These are phyloP conservation scores for Phytophthora citricola DNA, from an alignment of 352 stramenopile genomes.

Conservation along the genomic window DNA sequence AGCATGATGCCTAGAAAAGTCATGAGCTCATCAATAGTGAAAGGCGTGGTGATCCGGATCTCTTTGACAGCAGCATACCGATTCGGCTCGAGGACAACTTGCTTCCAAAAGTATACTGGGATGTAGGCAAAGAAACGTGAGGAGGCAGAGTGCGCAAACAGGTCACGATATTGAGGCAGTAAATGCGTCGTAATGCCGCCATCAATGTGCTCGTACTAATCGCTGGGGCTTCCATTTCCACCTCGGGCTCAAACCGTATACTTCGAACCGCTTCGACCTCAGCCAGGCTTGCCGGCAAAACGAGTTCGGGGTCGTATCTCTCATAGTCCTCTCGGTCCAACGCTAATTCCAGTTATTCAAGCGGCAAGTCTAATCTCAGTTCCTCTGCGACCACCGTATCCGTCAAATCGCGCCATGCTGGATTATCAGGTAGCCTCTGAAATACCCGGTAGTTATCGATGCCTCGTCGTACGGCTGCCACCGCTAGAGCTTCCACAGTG, in stretches of 20 bases:
- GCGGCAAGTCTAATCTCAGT: neutral
- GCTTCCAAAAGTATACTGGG: conserved; percentile 3
- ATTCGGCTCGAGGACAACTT: conserved; percentile 12
- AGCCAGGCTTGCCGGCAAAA: conserved; percentile 11
- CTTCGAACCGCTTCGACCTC: conserved; percentile 7
- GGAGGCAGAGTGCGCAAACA: conserved; percentile 13
- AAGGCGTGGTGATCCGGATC: no score
- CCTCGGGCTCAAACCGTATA: conserved; percentile 6
- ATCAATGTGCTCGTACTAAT: conserved; percentile 9
- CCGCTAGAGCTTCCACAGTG: neutral
- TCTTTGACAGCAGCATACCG: neutral
- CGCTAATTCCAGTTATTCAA: conserved; percentile 9
- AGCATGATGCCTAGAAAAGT: neutral
- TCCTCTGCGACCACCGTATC: conserved; percentile 11
- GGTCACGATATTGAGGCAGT: conserved; percentile 2
- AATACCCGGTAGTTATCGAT: conserved; percentile 13
- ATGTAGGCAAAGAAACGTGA: conserved; percentile 11
- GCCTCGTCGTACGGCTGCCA: conserved; percentile 8
- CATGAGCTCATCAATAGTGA: conserved; percentile 18
- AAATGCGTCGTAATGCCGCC: neutral
- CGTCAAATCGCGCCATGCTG: conserved; percentile 9
- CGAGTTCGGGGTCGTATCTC: conserved; percentile 10
- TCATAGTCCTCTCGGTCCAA: neutral
- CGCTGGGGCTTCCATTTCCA: conserved; percentile 6
- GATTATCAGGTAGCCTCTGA: neutral